These are phyloP conservation scores for Leucocoprinus birnbaumii DNA, from an alignment of 768 basidiomycete genomes.

Conservation along the genomic window DNA sequence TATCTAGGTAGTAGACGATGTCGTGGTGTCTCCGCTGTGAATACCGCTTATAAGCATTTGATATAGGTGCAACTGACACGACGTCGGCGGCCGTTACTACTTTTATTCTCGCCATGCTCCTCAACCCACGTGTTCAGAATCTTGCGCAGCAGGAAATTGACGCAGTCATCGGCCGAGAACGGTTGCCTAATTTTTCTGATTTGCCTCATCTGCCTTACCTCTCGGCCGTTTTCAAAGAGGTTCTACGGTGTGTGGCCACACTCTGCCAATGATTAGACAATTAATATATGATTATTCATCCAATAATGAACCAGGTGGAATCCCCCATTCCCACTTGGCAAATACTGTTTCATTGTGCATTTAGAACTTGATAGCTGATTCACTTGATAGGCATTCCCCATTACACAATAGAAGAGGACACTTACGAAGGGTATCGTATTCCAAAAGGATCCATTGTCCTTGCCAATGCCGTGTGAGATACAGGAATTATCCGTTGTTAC, in stretches of 20 bases:
- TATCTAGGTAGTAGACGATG: no score
- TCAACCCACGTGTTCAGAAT: constrained; percentile 14
- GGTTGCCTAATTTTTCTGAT: constrained; percentile 22
- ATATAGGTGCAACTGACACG: constrained; percentile 10
- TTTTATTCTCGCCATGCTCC: constrained; percentile 10
- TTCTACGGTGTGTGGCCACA: constrained; percentile 20
- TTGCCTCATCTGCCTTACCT: constrained; percentile 18
- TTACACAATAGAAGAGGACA: constrained; percentile 7
- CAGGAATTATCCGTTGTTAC: not conserved
- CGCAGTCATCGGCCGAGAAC: constrained; percentile 12
- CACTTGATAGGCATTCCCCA: constrained; percentile 9
- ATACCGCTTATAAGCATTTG: no score
- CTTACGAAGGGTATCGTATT: constrained; percentile 14
- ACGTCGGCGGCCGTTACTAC: not conserved
- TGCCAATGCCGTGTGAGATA: constrained; percentile 7
- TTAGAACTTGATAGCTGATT: no score
- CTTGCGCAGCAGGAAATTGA: constrained; percentile 24
- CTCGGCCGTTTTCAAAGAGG: constrained; percentile 20
- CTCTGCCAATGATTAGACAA: no score
- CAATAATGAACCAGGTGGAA: constrained; percentile 10
- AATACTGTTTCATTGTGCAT: no score
- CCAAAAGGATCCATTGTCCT: constrained; percentile 7
- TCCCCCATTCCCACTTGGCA: constrained; percentile 1
- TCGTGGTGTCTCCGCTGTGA: not conserved
- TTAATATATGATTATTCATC: no score